Evolutionary conservation across 2,329 filamentous ascomycete species (phyloP), one percentile per base, ranked within the genome.

Genomic region (Aspergillus sp.): DNA sequence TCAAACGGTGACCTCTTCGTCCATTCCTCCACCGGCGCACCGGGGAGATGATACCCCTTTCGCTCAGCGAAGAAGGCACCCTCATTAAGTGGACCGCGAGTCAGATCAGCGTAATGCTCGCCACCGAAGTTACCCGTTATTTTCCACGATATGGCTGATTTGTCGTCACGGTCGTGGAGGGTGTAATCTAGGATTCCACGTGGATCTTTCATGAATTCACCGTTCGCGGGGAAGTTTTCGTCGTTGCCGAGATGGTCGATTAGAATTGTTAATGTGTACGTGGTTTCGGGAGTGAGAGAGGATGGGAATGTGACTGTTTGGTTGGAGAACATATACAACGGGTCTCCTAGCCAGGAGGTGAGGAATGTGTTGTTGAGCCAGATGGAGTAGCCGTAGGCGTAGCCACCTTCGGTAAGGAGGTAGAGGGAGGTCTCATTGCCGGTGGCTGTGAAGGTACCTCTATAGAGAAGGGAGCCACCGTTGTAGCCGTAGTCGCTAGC

Each of bases 101-200:
- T 71, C 1, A 75, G 68, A 61, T 86, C 83, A 3, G 58, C 54
- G 67, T 84, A 84, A 58, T 81, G 70, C 62, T 86, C 83, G 13
- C 82, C 83, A 3, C 81, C 81, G 0, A 85, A 73, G 60, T 85
- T 86, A 3, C 84, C 83, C 0, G 83, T 84, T 6, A 85, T 63
- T 63, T 83, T 84, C 83, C 83, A 86, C 2, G 64, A 65, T 6
- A 77, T 61, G 8, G 65, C 64, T 6, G 32, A 36, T 1, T 61
- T 61, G 27, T 70, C 66, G 0, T 72, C 69, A 17, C 69, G 62
- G 38, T 78, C 73, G 17, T 74, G 73, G 17, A 82, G 65, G n/a
- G 64, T 57, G 19, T 76, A 76, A 36, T 77, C 72, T 2, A 86
- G 69, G 57, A 86, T 80, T 8, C 84, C 84, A 15, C 82, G 78